Percentiles rank a stretch among this genome's conserved stretches.
phyloP scores from a whole-genome alignment of 257 asterid species.

The Rhazya stricta region DNA sequence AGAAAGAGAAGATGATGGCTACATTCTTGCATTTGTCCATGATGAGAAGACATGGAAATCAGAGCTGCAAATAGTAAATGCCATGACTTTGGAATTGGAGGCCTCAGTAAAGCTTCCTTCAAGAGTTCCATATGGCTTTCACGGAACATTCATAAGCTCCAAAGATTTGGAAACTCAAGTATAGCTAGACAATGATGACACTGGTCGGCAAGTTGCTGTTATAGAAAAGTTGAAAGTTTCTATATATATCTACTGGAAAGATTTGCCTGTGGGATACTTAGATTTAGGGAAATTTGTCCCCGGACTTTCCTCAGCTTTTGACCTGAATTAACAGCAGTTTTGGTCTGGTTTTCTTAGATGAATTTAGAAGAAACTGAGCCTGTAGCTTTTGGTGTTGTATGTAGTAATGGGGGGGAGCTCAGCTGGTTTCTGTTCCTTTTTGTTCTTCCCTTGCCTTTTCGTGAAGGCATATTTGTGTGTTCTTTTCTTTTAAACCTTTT shows the following conservation, averaged over 20 bases:
- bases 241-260: constrained; percentile 5
- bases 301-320: constrained; percentile 28
- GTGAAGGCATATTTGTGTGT: background rate
- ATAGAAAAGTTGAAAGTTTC: background rate
- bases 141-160: constrained; percentile 61
- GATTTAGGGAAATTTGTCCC: constrained; percentile 27
- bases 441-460: constrained; percentile 1
- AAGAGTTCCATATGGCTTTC: constrained; percentile 83
- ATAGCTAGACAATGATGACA: background rate
- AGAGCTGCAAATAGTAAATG: constrained; percentile 59
- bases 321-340: background rate
- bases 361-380: constrained; percentile 19
- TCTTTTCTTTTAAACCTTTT: background rate
- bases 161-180: constrained; percentile 45
- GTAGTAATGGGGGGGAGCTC: constrained; percentile 36
- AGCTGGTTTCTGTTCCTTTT: constrained; percentile 24
- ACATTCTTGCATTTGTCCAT: constrained; percentile 48
- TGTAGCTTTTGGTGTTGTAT: constrained; percentile 27
- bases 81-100: constrained; percentile 39
- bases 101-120: constrained; percentile 58
- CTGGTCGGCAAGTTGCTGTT: background rate
- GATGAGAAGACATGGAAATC: constrained; percentile 55
- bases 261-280: constrained; percentile 37
- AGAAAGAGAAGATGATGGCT: constrained; percentile 52
- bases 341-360: constrained; percentile 1